These are phyloP conservation scores for Naegleria lovaniensis DNA, from an alignment of 208 protist species.

Conservation along the genomic window DNA sequence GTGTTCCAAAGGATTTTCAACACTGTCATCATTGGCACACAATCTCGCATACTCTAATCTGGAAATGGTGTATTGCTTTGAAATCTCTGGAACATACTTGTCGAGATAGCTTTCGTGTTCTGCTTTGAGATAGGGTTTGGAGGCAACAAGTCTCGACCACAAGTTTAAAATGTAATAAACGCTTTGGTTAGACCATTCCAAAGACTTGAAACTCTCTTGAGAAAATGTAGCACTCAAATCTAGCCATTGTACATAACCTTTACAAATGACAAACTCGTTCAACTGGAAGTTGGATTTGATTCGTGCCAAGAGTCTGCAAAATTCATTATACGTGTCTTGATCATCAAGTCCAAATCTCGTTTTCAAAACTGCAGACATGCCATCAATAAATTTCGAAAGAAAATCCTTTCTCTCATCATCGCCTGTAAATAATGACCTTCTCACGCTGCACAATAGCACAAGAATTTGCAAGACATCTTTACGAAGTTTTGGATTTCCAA, in stretches of 20 bases:
- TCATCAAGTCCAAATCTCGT: constrained; percentile 46
- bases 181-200: constrained; percentile 36
- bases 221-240: constrained; percentile 50
- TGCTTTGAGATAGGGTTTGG: constrained; percentile 47
- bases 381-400: constrained; percentile 43
- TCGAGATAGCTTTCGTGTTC: constrained; percentile 41
- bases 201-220: constrained; percentile 43
- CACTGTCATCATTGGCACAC: background rate
- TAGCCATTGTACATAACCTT: constrained; percentile 54
- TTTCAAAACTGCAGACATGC: constrained; percentile 45
- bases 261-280: constrained; percentile 42
- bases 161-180: constrained; percentile 51
- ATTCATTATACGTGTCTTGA: constrained; percentile 58
- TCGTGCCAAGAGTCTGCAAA: constrained; percentile 51
- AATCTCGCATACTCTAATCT: constrained; percentile 32
- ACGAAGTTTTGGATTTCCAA: constrained; percentile 31
- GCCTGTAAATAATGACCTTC: constrained; percentile 52
- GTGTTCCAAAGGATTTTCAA: constrained; percentile 33
- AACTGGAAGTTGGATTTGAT: constrained; percentile 63
- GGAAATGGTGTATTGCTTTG: constrained; percentile 43
- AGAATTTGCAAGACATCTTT: constrained; percentile 51
- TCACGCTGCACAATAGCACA: constrained; percentile 54
- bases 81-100: constrained; percentile 41
- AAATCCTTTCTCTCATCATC: constrained; percentile 53
- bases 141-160: constrained; percentile 51